Evolutionary conservation across 768 basidiomycete genomes (phyloP).

Genomic region (Pleurotus giganteus): DNA sequence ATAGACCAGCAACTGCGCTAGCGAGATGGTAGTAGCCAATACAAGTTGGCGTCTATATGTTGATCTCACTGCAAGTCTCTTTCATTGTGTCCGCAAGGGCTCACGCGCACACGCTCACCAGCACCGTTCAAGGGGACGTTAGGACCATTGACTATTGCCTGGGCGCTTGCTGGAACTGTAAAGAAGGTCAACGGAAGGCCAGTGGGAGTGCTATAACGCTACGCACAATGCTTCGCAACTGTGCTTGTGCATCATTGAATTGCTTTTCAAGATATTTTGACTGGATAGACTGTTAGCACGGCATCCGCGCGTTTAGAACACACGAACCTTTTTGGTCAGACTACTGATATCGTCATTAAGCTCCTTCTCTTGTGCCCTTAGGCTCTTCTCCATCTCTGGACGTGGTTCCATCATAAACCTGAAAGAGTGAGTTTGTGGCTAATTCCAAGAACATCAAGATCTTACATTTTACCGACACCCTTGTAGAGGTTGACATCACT

Average conservation of each 20-base stretch:
- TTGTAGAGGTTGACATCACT: conserved; percentile 84
- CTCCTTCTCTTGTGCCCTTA: conserved; percentile 78
- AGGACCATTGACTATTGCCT: conserved; percentile 17
- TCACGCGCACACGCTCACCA: too few species aligned
- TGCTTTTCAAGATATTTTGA: conserved; percentile 93
- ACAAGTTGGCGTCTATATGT: too few species aligned
- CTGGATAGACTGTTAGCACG: conserved; percentile 32
- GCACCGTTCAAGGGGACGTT: too few species aligned
- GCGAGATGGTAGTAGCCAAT: too few species aligned
- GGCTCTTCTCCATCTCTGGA: conserved; percentile 70
- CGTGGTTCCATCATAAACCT: conserved; percentile 93
- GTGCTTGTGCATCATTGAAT: conserved; percentile 84
- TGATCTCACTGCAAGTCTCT: too few species aligned
- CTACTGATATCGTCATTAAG: conserved; percentile 79
- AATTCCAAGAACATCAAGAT: not conserved
- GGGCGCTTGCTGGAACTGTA: conserved; percentile 39
- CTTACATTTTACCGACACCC: conserved; percentile 93
- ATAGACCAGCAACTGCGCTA: too few species aligned
- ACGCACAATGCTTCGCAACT: conserved; percentile 82
- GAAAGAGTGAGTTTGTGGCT: conserved; percentile 3
- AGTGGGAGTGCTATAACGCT: not conserved
- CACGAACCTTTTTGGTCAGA: conserved; percentile 79
- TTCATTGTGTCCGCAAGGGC: not conserved
- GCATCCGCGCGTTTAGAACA: not conserved
- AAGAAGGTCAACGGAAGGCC: not conserved